Conservation (phyloP, 345 rosid genomes). For the Sisymbrium altissimum region DNA sequence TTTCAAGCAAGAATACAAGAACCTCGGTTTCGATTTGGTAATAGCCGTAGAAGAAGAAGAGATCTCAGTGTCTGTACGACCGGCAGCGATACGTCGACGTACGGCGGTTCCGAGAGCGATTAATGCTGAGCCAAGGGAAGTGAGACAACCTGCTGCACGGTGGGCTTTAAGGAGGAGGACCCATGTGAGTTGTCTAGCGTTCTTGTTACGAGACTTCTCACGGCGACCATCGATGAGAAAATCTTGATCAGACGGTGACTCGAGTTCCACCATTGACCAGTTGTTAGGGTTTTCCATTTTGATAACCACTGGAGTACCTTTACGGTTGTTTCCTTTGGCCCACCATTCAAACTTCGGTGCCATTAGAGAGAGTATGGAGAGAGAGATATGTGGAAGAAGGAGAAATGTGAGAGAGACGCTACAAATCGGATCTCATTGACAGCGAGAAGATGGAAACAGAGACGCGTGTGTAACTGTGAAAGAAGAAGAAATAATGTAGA, state of each 20-base stretch:
- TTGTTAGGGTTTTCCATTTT: slow-evolving; percentile 98
- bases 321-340: slow-evolving; percentile 59
- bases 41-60: slow-evolving; percentile 29
- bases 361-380: slow-evolving; percentile 37
- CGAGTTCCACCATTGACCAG: slow-evolving; percentile 96
- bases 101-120: slow-evolving; percentile 63
- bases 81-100: slow-evolving; percentile 70
- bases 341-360: slow-evolving; percentile 83
- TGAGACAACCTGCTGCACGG: slow-evolving; percentile 87
- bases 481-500: slow-evolving; percentile 4
- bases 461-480: slow-evolving; percentile 47
- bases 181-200: slow-evolving; percentile 99
- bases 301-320: slow-evolving; percentile 94
- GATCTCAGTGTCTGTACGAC: slow-evolving; percentile 59
- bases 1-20: slow-evolving; percentile 62
- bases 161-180: slow-evolving; percentile 93
- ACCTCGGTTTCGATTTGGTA: slow-evolving; percentile 34
- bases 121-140: slow-evolving; percentile 68
- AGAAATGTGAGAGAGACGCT: background rate
- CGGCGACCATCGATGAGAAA: slow-evolving; percentile 41
- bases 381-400: background rate
- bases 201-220: slow-evolving; percentile 69
- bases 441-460: slow-evolving; percentile 8
- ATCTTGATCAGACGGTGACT: slow-evolving; percentile 74
- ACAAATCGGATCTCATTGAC: slow-evolving; percentile 44